Percentiles rank a stretch among this genome's conserved stretches.
These are phyloP conservation scores for Tetracladium setigerum DNA, from an alignment of 495 filamentous ascomycete species.

Conservation along the genomic window DNA sequence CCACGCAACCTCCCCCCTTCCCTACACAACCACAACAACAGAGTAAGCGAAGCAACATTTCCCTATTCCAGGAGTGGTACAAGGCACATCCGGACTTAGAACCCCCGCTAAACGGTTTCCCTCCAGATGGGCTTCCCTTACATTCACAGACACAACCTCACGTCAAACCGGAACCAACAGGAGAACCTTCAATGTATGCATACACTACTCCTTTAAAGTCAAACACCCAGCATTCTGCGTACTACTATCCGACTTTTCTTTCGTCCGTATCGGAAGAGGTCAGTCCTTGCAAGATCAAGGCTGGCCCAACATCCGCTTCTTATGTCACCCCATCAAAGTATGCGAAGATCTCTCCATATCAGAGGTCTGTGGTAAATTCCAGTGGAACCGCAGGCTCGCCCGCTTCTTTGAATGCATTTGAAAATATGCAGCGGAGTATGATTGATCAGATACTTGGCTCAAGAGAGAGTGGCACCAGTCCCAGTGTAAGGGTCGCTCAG, in stretches of 20 bases:
- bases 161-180: neutral
- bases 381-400: slow-evolving; percentile 15
- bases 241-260: neutral
- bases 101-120: slow-evolving; percentile 11
- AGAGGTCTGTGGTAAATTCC: slow-evolving; percentile 6
- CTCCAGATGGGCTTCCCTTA: slow-evolving; percentile 16
- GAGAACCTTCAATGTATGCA: slow-evolving; percentile 33
- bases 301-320: neutral
- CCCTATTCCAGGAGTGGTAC: slow-evolving; percentile 14
- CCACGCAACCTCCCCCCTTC: too few relatives aligned
- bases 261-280: slow-evolving; percentile 2
- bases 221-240: neutral
- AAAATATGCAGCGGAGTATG: slow-evolving; percentile 23
- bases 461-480: neutral
- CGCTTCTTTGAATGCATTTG: slow-evolving; percentile 20
- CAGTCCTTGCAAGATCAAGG: neutral
- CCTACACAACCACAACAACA: neutral
- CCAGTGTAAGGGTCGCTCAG: neutral
- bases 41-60: slow-evolving; percentile 14
- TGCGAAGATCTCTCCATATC: slow-evolving; percentile 1
- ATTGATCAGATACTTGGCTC: slow-evolving; percentile 22
- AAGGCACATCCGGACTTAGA: slow-evolving; percentile 11
- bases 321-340: neutral
- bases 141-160: slow-evolving; percentile 12
- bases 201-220: slow-evolving; percentile 3